Conservation (phyloP, 2,329 filamentous ascomycete species). For the Calonectria leucothoes region DNA sequence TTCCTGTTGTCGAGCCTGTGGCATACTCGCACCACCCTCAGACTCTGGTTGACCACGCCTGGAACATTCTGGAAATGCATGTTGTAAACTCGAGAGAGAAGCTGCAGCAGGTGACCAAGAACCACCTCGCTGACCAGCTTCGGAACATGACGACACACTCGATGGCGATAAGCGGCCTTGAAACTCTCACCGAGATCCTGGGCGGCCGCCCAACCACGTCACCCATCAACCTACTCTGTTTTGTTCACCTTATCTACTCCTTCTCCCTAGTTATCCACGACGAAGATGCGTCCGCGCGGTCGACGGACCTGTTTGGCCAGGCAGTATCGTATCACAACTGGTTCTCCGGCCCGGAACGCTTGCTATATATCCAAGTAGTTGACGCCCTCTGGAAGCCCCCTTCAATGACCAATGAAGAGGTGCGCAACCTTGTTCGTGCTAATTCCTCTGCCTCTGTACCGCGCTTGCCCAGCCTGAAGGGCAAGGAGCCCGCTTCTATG, state of each 20-base stretch:
- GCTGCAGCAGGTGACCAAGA: slow-evolving; percentile 52
- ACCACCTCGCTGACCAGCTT: slow-evolving; percentile 56
- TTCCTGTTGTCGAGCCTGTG: slow-evolving; percentile 23
- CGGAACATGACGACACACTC: slow-evolving; percentile 50
- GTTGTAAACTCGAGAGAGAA: slow-evolving; percentile 58
- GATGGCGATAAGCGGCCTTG: slow-evolving; percentile 56
- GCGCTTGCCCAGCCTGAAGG: slow-evolving; percentile 50
- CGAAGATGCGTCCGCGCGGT: slow-evolving; percentile 50
- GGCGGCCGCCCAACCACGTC: slow-evolving; percentile 51
- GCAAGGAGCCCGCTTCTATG: slow-evolving; percentile 53
- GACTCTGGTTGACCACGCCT: slow-evolving; percentile 56
- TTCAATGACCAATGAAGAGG: slow-evolving; percentile 43
- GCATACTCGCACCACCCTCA: slow-evolving; percentile 41
- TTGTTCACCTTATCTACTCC: slow-evolving; percentile 64
- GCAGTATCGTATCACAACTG: slow-evolving; percentile 56
- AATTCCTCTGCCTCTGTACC: slow-evolving; percentile 28
- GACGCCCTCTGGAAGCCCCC: slow-evolving; percentile 61
- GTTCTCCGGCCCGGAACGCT: slow-evolving; percentile 51
- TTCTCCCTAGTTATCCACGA: slow-evolving; percentile 60
- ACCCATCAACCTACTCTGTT: slow-evolving; percentile 60
- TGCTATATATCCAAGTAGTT: slow-evolving; percentile 57
- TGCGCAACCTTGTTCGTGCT: slow-evolving; percentile 42
- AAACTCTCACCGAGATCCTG: slow-evolving; percentile 53
- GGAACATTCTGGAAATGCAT: slow-evolving; percentile 59
- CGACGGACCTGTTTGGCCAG: slow-evolving; percentile 58